Conservation (phyloP, 2,329 filamentous ascomycete genomes). For the Alternaria burnsii region DNA sequence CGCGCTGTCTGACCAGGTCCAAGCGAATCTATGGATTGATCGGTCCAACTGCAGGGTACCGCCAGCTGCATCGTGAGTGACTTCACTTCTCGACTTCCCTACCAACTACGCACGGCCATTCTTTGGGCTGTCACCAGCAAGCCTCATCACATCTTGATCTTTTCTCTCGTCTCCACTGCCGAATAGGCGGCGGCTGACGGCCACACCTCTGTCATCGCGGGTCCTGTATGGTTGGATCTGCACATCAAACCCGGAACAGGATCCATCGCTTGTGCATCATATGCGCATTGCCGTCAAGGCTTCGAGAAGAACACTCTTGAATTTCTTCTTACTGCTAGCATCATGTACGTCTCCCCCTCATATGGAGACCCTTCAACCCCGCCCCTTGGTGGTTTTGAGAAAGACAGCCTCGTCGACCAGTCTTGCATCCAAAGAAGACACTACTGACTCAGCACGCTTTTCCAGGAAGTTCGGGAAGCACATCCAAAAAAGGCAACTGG, state of each 20-base stretch:
- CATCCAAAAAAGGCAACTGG: slow-evolving; percentile 98
- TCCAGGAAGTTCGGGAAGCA: slow-evolving; percentile 99
- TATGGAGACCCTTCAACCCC: slow-evolving; percentile 47
- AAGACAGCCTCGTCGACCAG: slow-evolving; percentile 48
- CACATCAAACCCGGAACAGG: slow-evolving; percentile 30
- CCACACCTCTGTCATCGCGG: slow-evolving; percentile 36
- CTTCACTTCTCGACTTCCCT: slow-evolving; percentile 41
- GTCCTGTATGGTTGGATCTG: slow-evolving; percentile 47
- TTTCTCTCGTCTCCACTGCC: slow-evolving; percentile 37
- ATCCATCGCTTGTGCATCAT: slow-evolving; percentile 44
- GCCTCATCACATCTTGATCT: slow-evolving; percentile 33
- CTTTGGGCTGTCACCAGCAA: slow-evolving; percentile 25
- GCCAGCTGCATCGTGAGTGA: slow-evolving; percentile 33
- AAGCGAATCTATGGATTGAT: slow-evolving; percentile 38
- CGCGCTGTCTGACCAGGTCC: slow-evolving; percentile 29
- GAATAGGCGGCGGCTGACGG: slow-evolving; percentile 41
- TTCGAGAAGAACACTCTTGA: slow-evolving; percentile 27
- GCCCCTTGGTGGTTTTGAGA: slow-evolving; percentile 38
- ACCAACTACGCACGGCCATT: slow-evolving; percentile 41
- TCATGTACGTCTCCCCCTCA: slow-evolving; percentile 49
- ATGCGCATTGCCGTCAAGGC: slow-evolving; percentile 33
- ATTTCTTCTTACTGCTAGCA: slow-evolving; percentile 37
- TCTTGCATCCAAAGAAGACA: slow-evolving; percentile 48
- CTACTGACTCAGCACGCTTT: slow-evolving; percentile 50
- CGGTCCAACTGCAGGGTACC: slow-evolving; percentile 29